Percentiles rank a stretch among this genome's conserved stretches.
Evolutionary conservation across 73 alveolate genomes (phyloP).

Genomic region (Symbiodinium natans): DNA sequence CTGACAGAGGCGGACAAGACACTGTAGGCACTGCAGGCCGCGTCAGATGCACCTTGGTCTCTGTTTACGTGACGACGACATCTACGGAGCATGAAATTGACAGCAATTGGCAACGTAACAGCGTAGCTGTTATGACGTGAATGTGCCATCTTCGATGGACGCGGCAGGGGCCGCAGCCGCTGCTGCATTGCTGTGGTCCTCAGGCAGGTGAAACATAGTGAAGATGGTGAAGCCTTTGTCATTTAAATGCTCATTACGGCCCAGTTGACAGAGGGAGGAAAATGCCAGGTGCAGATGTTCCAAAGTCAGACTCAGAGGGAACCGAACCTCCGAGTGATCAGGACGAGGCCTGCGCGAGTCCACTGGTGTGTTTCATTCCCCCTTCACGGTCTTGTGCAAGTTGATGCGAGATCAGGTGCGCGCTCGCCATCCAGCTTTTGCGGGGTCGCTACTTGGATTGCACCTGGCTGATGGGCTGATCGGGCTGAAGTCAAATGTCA

Average conservation of each 20-base stretch:
- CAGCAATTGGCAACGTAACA: too few species aligned
- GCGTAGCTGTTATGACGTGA: slow-evolving; percentile 2
- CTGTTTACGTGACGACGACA: too few species aligned
- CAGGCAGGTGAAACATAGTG: background rate
- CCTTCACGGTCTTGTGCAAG: background rate
- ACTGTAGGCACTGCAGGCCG: too few species aligned
- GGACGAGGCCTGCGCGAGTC: background rate
- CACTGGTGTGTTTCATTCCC: too few species aligned
- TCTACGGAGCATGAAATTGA: too few species aligned
- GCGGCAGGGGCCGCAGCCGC: slow-evolving; percentile 26
- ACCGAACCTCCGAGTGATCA: slow-evolving; percentile 2
- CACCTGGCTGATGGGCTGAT: too few species aligned
- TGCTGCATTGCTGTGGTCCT: slow-evolving; percentile 4
- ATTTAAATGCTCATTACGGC: too few species aligned
- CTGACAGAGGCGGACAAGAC: too few species aligned
- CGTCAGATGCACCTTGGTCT: too few species aligned
- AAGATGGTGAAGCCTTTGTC: too few species aligned
- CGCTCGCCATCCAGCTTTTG: background rate
- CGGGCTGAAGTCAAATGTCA: too few species aligned
- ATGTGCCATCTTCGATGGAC: slow-evolving; percentile 21
- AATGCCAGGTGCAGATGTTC: slow-evolving; percentile 10
- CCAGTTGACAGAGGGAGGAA: too few species aligned
- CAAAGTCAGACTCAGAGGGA: background rate
- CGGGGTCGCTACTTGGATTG: background rate
- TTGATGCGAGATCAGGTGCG: background rate